Base-by-base conservation (phyloP, 306 rosid species). In the Ammopiptanthus mongolicus region DNA sequence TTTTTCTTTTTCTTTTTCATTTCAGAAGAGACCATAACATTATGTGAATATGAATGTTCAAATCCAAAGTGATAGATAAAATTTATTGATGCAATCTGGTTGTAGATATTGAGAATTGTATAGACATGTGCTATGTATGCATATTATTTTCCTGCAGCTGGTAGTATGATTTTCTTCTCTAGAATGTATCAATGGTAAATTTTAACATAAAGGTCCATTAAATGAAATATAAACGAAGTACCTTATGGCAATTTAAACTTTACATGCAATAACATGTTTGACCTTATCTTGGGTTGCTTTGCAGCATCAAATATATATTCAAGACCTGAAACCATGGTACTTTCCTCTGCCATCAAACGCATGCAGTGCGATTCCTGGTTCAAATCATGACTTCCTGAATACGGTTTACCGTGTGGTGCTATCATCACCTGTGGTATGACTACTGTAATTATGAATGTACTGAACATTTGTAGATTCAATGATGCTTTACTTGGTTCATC, bases 381-480 rank as follows among this genome's bases (percentile, higher is more conserved):
- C 96, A 64, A 95, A 95, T 84, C 97, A 90, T 65, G 98, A 91
- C 86, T 91, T 90, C 86, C 69, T 70, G 90, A 88, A 63, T 67
- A 67, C 84, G 3, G 82, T 82, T 37, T 95, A 87, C 69, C 97
- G 93, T 1, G 88, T 80, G 60, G 98, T 95, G 84, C 91, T 95
- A 78, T 91, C 98, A 8, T 95, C 96, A 42, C 97, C 96, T 13
- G 97, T 91, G 98, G 97, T 95, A 90, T 83, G 81, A 42, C 47
- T 62, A 63, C 28, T 61, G 53, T 23, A 57, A 3, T 3, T 22
- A 39, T 78, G 47, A 36, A 77, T 23, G 56, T 9, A 53, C 46
- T 61, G 1, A 58, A 42, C 12, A 50, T 52, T 39, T 70, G 13
- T 33, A 56, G 60, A 69, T 64, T 79, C 47, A 50, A 6, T 50